phyloP scores from a whole-genome alignment of 2,329 filamentous ascomycete genomes.

The Hypoxylon rubiginosum region DNA sequence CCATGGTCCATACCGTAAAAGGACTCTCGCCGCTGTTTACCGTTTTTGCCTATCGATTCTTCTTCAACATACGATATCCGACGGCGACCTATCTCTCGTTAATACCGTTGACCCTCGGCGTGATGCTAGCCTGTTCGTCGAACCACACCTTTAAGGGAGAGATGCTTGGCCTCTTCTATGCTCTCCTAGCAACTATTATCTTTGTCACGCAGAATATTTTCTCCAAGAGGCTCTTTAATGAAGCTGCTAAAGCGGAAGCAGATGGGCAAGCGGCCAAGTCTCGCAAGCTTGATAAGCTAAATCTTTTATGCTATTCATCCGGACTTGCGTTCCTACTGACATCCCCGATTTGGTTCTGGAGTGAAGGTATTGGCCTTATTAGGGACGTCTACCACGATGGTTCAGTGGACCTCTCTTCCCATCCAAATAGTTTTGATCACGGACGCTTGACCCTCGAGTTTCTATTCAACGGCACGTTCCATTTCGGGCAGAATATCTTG shows the following conservation, averaged over 20 bases:
- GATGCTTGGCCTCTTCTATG: slow-evolving; percentile 88
- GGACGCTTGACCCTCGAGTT: slow-evolving; percentile 85
- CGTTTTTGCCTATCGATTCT: slow-evolving; percentile 88
- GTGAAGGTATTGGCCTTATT: slow-evolving; percentile 84
- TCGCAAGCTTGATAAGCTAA: slow-evolving; percentile 94
- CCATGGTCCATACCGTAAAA: slow-evolving; percentile 98
- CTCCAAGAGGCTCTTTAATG: slow-evolving; percentile 97
- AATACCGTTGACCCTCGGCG: slow-evolving; percentile 91
- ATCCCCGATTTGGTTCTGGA: slow-evolving; percentile 91
- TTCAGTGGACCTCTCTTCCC: slow-evolving; percentile 72
- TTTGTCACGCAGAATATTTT: slow-evolving; percentile 99
- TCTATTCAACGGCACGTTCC: slow-evolving; percentile 95
- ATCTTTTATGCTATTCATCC: slow-evolving; percentile 96
- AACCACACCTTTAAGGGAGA: slow-evolving; percentile 83
- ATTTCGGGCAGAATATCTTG: slow-evolving; percentile 96
- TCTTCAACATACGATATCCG: slow-evolving; percentile 91
- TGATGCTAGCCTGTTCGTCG: slow-evolving; percentile 95
- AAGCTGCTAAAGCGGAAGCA: slow-evolving; percentile 85
- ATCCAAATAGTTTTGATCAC: slow-evolving; percentile 79
- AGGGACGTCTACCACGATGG: slow-evolving; percentile 85
- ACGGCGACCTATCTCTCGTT: slow-evolving; percentile 88
- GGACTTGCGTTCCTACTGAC: slow-evolving; percentile 91
- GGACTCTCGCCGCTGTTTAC: slow-evolving; percentile 96
- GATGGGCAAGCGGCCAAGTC: slow-evolving; percentile 74
- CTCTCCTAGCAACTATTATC: slow-evolving; percentile 89